Evolutionary conservation across 345 rosid genomes (phyloP).

Genomic region (Gossypium anomalum): DNA sequence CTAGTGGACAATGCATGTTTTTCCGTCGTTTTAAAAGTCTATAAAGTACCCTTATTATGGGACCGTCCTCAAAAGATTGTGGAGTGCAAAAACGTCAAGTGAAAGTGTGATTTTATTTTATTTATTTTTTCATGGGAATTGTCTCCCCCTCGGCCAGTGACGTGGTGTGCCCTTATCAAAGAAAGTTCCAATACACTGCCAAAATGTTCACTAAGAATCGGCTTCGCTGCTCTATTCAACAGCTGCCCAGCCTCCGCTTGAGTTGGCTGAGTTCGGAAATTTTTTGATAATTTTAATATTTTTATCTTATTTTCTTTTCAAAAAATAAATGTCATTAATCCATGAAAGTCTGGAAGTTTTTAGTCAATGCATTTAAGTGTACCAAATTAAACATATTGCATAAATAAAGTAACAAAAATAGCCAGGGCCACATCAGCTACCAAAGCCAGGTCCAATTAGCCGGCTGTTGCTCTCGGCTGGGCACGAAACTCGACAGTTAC

Average conservation of each 20-base stretch:
- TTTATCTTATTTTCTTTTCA: no score
- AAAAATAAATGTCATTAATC: no score
- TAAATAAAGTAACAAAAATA: not conserved
- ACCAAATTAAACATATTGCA: not conserved
- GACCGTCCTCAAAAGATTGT: not conserved
- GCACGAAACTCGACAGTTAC: not conserved
- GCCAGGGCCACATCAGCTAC: not conserved
- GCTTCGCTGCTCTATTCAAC: not conserved
- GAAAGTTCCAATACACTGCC: not conserved
- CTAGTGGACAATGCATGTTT: slow-evolving; percentile 6
- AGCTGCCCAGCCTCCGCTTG: not conserved
- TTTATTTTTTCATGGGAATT: not conserved
- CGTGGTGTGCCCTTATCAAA: slow-evolving; percentile 10
- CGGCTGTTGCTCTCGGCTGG: not conserved
- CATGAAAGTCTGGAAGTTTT: no score
- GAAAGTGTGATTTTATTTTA: no score
- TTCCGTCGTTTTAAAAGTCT: not conserved
- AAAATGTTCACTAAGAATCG: not conserved
- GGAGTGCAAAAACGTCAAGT: slow-evolving; percentile 1
- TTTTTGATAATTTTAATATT: no score
- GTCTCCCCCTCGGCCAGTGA: not conserved
- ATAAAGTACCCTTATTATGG: not conserved
- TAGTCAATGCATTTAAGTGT: no score
- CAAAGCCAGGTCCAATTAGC: not conserved
- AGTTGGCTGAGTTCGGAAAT: not conserved